These are phyloP conservation scores for Larix sibirica DNA, from an alignment of 83 land plant genomes.

Conservation along the genomic window DNA sequence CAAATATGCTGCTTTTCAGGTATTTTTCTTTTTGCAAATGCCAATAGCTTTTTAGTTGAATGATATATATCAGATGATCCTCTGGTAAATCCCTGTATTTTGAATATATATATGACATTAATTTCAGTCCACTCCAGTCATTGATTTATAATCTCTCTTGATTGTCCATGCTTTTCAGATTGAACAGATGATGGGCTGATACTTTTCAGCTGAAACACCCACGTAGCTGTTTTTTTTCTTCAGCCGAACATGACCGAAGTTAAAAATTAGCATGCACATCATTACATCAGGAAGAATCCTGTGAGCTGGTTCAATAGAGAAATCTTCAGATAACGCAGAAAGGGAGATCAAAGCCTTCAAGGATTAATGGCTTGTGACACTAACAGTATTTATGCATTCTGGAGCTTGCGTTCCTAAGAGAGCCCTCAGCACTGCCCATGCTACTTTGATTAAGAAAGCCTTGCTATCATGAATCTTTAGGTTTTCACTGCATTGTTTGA, in stretches of 20 bases:
- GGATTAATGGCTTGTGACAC: neutral
- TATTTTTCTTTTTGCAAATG: too few relatives aligned
- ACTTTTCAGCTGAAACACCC: conserved; percentile 2
- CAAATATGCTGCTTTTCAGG: too few relatives aligned
- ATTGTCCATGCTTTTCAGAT: too few relatives aligned
- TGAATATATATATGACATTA: too few relatives aligned
- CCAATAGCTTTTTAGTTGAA: too few relatives aligned
- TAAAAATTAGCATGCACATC: neutral
- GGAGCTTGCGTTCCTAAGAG: neutral
- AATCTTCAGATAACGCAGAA: neutral
- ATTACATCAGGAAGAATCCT: neutral
- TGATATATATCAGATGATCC: too few relatives aligned
- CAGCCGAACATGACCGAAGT: neutral
- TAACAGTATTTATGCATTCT: neutral
- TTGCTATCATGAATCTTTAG: too few relatives aligned
- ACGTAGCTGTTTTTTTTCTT: neutral
- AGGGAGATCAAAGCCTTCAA: neutral
- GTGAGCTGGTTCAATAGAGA: neutral
- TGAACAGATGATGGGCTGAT: neutral
- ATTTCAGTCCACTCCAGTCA: too few relatives aligned
- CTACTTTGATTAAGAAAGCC: too few relatives aligned
- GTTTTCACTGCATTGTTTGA: too few relatives aligned
- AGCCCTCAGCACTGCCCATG: neutral
- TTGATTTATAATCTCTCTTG: too few relatives aligned
- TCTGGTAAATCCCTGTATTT: too few relatives aligned